These are phyloP conservation scores for Cercospora citrullina DNA, from an alignment of 2,329 filamentous ascomycete species.

Conservation along the genomic window DNA sequence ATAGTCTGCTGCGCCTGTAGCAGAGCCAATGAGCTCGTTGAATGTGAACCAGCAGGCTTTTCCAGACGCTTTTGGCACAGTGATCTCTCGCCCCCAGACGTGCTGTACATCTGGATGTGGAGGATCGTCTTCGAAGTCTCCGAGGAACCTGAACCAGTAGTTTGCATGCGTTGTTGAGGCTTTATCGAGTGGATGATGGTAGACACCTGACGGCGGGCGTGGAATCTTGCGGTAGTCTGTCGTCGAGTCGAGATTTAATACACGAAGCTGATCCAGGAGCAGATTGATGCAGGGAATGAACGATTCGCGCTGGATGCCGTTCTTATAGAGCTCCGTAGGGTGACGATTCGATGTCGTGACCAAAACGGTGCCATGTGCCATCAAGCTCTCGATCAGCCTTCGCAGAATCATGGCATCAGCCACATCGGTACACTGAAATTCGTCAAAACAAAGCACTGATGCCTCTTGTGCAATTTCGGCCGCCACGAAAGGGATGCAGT, in stretches of 20 bases:
- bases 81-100: constrained; percentile 90
- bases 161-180: constrained; percentile 79
- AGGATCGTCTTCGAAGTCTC: constrained; percentile 72
- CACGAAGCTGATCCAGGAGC: constrained; percentile 76
- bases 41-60: constrained; percentile 90
- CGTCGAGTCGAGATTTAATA: constrained; percentile 91
- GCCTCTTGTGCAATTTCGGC: constrained; percentile 87
- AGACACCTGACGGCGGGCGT: constrained; percentile 87
- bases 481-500: constrained; percentile 87
- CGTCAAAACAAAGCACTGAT: constrained; percentile 93
- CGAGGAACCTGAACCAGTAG: constrained; percentile 94
- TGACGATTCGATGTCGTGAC: constrained; percentile 97
- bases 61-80: constrained; percentile 83
- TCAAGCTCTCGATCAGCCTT: constrained; percentile 79
- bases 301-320: constrained; percentile 92
- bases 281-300: constrained; percentile 95
- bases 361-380: constrained; percentile 95
- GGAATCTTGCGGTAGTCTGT: constrained; percentile 98
- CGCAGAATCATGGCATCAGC: constrained; percentile 98
- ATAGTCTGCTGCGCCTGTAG: constrained; percentile 92
- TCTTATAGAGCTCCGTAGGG: constrained; percentile 94
- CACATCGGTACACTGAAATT: constrained; percentile 98
- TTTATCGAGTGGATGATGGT: constrained; percentile 81
- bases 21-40: constrained; percentile 82
- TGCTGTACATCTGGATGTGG: constrained; percentile 76